Evolutionary conservation across 1,139 yeast species (phyloP).

Genomic region (Eremothecium gossypii): DNA sequence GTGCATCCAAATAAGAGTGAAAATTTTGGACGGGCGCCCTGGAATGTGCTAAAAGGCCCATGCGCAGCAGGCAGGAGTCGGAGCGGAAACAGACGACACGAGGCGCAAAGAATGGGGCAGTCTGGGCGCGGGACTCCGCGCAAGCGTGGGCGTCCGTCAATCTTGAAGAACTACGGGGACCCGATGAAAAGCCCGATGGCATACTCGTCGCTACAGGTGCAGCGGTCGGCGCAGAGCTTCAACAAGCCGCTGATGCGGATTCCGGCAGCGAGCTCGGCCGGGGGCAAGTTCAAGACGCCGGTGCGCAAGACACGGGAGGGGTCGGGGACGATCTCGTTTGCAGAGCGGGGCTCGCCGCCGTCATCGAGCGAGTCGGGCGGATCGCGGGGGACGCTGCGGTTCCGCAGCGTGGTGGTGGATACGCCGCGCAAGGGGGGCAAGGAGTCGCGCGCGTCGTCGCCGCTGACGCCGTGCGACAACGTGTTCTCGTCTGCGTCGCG

Average conservation of each 20-base stretch:
- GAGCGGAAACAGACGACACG: too few species aligned
- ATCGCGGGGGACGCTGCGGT: conserved; percentile 17
- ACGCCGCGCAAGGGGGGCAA: conserved; percentile 14
- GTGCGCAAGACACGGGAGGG: conserved; percentile 17
- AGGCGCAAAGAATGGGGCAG: neutral
- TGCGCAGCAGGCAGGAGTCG: too few species aligned
- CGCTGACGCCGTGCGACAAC: conserved; percentile 11
- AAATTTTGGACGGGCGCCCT: too few species aligned
- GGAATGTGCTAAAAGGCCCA: too few species aligned
- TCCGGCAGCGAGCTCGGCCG: conserved; percentile 13
- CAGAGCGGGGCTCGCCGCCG: conserved; percentile 4
- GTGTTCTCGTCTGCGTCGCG: conserved; percentile 18
- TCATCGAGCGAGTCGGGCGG: conserved; percentile 3
- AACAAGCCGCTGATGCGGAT: conserved; percentile 30
- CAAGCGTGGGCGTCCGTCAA: conserved; percentile 30
- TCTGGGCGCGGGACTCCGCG: conserved; percentile 10
- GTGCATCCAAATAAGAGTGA: too few species aligned
- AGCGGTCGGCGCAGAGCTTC: conserved; percentile 20
- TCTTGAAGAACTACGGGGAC: conserved; percentile 27
- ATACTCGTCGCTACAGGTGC: conserved; percentile 27
- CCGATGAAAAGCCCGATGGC: conserved; percentile 33
- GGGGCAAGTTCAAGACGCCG: conserved; percentile 13
- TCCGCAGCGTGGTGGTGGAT: conserved; percentile 23
- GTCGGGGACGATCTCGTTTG: conserved; percentile 2
- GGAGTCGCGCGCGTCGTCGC: conserved; percentile 10